phyloP scores from a whole-genome alignment of 2,329 filamentous ascomycete species.

The Periconia sp. region DNA sequence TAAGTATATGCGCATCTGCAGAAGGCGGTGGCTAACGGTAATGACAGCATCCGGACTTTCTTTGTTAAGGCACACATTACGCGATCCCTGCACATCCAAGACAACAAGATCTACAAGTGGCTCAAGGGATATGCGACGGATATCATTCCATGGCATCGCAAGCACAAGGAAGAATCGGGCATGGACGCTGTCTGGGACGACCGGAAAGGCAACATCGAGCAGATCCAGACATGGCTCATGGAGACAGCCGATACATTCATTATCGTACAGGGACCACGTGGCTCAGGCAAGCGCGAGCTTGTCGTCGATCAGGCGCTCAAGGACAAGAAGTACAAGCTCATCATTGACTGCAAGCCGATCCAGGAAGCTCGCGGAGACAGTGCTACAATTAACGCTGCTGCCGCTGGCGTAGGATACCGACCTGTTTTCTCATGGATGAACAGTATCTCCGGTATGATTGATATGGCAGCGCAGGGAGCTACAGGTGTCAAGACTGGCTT shows the following conservation, averaged over 20 bases:
- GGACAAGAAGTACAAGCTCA: conserved; percentile 75
- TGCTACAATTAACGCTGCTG: conserved; percentile 81
- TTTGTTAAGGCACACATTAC: conserved; percentile 91
- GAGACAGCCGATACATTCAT: conserved; percentile 92
- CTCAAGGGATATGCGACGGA: conserved; percentile 75
- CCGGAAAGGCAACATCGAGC: conserved; percentile 78
- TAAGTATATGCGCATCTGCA: conserved; percentile 23
- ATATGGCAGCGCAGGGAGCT: conserved; percentile 90
- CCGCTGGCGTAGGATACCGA: conserved; percentile 83
- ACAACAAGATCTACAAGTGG: conserved; percentile 80
- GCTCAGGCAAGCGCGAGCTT: conserved; percentile 88
- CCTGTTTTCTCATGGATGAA: conserved; percentile 98
- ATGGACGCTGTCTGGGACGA: conserved; percentile 88
- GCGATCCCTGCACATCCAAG: conserved; percentile 73
- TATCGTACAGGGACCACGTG: conserved; percentile 88
- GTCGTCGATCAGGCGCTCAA: conserved; percentile 84
- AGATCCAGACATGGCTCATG: conserved; percentile 83
- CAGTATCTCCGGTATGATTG: conserved; percentile 88
- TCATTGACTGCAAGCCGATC: conserved; percentile 92
- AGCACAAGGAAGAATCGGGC: conserved; percentile 68
- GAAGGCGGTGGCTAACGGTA: conserved; percentile 9
- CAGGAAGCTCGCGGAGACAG: conserved; percentile 89
- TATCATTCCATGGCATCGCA: conserved; percentile 65
- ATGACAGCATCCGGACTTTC: conserved; percentile 74
- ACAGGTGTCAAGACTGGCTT: conserved; percentile 95